A percentile compares a stretch with the other conserved stretches of the same genome.
phyloP scores from a whole-genome alignment of 805 yeast genomes.

The Starmera amethionina region DNA sequence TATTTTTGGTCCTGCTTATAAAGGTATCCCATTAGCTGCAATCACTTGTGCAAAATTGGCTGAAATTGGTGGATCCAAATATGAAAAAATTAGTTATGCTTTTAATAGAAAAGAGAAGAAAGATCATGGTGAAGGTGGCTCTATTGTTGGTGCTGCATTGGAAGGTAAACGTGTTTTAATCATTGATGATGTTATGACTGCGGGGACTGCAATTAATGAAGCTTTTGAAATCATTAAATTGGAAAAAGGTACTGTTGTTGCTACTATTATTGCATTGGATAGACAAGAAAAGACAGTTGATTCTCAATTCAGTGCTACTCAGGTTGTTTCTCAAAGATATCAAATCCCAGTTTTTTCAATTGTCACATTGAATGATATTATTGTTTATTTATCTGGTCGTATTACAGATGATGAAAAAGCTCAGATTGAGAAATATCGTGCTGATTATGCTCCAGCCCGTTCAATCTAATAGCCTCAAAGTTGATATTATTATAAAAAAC shows the following conservation, averaged over 20 bases:
- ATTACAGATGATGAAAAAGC: conserved; percentile 48
- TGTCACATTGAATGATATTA: conserved; percentile 66
- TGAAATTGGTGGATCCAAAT: conserved; percentile 78
- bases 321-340: conserved; percentile 61
- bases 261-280: conserved; percentile 85
- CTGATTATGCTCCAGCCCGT: conserved; percentile 20
- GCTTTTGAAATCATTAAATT: conserved; percentile 70
- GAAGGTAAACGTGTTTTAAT: conserved; percentile 67
- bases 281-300: conserved; percentile 83
- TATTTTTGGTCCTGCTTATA: conserved; percentile 95
- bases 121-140: conserved; percentile 98
- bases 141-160: conserved; percentile 77
- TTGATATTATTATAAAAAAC: background rate
- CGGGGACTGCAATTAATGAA: conserved; percentile 96
- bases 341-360: conserved; percentile 79
- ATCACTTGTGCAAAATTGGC: conserved; percentile 86
- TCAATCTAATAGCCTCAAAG: background rate
- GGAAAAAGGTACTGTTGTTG: conserved; percentile 69
- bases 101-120: conserved; percentile 95
- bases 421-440: conserved; percentile 48
- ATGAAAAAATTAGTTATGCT: conserved; percentile 70
- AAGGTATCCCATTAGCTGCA: conserved; percentile 94
- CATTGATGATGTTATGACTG: conserved; percentile 96
- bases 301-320: conserved; percentile 66
- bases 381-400: conserved; percentile 46